These are phyloP conservation scores for Tephrocybe sp. DNA, from an alignment of 768 basidiomycete species.

Conservation along the genomic window DNA sequence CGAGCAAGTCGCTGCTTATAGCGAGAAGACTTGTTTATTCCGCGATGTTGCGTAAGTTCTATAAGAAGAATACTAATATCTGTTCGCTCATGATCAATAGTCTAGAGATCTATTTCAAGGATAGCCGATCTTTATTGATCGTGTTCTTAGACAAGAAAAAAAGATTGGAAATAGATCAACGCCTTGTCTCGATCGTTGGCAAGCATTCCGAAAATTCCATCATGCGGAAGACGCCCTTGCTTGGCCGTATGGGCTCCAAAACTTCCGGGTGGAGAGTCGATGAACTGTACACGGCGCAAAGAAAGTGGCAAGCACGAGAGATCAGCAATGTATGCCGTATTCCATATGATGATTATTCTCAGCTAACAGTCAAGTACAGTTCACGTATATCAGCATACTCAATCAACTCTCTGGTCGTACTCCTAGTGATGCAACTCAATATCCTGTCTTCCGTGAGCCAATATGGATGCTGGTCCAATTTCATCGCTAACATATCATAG, in stretches of 20 bases:
- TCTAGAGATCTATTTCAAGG: constrained; percentile 90
- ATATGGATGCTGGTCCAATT: background rate
- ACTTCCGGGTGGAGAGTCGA: constrained; percentile 52
- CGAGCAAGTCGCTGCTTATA: constrained; percentile 73
- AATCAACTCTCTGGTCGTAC: constrained; percentile 94
- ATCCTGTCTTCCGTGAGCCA: constrained; percentile 82
- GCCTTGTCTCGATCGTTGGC: constrained; percentile 47
- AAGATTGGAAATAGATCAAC: constrained; percentile 58
- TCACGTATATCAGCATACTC: constrained; percentile 84
- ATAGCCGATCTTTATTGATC: constrained; percentile 83
- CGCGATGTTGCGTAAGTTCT: constrained; percentile 82
- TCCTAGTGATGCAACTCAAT: constrained; percentile 93
- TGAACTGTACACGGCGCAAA: constrained; percentile 69
- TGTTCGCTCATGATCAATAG: constrained; percentile 35
- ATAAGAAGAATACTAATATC: background rate
- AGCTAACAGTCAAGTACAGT: no score
- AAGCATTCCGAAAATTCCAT: constrained; percentile 41
- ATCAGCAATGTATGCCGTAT: constrained; percentile 77
- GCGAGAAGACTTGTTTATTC: constrained; percentile 85
- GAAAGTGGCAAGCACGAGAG: constrained; percentile 86
- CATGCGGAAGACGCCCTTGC: constrained; percentile 55
- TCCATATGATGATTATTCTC: background rate
- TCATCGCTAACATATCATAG: constrained; percentile 32
- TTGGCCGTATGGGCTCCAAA: constrained; percentile 52
- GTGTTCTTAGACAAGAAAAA: constrained; percentile 75